Evolutionary conservation across 2,329 filamentous ascomycete genomes (phyloP), one percentile per base, ranked within the genome.

Genomic region (Trichoderma lentiforme): DNA sequence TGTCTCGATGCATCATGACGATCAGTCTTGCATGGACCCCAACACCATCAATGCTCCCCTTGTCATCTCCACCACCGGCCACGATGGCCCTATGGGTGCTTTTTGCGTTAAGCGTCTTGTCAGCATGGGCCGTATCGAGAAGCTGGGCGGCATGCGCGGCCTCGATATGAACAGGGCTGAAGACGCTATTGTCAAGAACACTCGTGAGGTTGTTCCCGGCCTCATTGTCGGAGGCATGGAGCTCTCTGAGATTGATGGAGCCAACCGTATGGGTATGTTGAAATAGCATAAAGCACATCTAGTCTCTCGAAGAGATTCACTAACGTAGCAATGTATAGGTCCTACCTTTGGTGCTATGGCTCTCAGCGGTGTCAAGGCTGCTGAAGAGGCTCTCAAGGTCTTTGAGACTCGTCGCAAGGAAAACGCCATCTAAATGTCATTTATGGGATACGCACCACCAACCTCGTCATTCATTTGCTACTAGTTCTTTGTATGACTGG

Each of bases 201-300:
- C 94, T 7, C 90, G 94, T 73, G 94, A 97, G 86, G 88, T 98
- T 73, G 90, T 94, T 15, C 93, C 93, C 6, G 94, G 95, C 32
- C 85, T 98, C 74, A 94, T 97, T 77, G 92, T 97, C n/a, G 95
- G 94, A 68, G 95, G 94, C 51, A 98, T 98, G 94, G 94, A 97
- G 82, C 85, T 97, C 76, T 93, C 91, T 72, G 94, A 97, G 83
- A 90, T 97, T 36, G 94, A 97, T 78, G 94, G 94, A 21, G 93
- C 93, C 74, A 97, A 97, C 84, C 89, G 94, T 68, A 97, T 97
- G 94, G 95, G 91, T 80, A 77, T 72, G 82, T 74, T n/a, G 3
- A 39, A 5, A 12, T 0, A 8, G 36, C 4, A 15, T 24, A 7
- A 1, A 2, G 9, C 1, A 6, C 12, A 6, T 34, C 4, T 2